Percentiles rank a stretch among this genome's conserved stretches.
Conservation (phyloP, 2,329 filamentous ascomycete species). For the Colletotrichum sp. region DNA sequence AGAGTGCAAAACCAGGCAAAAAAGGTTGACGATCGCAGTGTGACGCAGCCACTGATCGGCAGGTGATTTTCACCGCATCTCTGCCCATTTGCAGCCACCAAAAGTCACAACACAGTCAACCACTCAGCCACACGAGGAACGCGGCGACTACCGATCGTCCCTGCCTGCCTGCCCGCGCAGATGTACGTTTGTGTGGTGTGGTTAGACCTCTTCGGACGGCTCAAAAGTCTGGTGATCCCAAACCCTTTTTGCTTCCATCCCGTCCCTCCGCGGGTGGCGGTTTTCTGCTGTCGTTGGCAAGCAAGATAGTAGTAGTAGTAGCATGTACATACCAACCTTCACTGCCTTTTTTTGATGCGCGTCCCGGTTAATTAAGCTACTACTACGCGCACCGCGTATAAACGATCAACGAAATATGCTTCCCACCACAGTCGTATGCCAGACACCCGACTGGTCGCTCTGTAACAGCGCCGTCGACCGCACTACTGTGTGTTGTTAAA, state of each 20-base stretch:
- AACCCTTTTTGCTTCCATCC: not conserved
- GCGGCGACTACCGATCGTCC: not conserved
- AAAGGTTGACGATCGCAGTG: not conserved
- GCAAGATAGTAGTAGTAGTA: not conserved
- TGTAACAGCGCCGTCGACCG: not conserved
- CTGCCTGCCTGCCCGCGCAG: not conserved
- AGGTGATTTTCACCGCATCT: not conserved
- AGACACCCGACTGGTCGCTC: not conserved
- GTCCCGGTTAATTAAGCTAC: not conserved
- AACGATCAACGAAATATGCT: not conserved
- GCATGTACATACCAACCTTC: not conserved
- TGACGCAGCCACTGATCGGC: conserved; percentile 11
- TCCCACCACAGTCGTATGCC: not conserved
- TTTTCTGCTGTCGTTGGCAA: not conserved
- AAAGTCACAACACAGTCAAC: not conserved
- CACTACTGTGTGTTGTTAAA: not conserved
- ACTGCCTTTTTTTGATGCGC: not conserved
- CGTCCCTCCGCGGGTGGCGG: not conserved
- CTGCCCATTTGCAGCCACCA: not conserved
- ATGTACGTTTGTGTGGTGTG: not conserved
- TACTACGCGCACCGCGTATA: not conserved
- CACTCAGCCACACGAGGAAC: not conserved
- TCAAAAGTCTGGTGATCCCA: not conserved
- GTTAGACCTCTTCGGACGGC: not conserved
- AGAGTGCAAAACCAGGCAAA: not conserved